phyloP scores from a whole-genome alignment of 108 stramenopile species.

The Stephanodiscus triporus region DNA sequence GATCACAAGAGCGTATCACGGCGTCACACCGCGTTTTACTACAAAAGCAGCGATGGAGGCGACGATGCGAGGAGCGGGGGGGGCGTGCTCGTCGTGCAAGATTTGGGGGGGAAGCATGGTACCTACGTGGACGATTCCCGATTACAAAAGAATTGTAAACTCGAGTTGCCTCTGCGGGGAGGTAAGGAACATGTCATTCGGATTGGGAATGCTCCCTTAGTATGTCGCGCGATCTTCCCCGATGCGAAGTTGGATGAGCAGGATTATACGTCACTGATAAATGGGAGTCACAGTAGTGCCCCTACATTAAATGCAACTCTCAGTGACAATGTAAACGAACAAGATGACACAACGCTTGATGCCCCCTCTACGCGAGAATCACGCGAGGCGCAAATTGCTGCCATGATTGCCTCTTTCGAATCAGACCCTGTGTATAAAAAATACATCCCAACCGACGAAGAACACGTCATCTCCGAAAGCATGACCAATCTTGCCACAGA shows the following conservation, averaged over 20 bases:
- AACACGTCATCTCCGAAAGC: slow-evolving; percentile 8
- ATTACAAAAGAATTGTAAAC: slow-evolving; percentile 45
- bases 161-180: slow-evolving; percentile 26
- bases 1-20: slow-evolving; percentile 71
- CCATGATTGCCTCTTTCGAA: slow-evolving; percentile 83
- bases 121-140: slow-evolving; percentile 50
- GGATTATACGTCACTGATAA: neutral
- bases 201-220: slow-evolving; percentile 46
- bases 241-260: slow-evolving; percentile 3
- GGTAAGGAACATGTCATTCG: slow-evolving; percentile 10
- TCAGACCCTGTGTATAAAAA: slow-evolving; percentile 59
- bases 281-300: slow-evolving; percentile 5
- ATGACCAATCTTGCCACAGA: neutral
- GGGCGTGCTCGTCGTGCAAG: slow-evolving; percentile 46
- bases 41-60: slow-evolving; percentile 14
- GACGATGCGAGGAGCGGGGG: neutral
- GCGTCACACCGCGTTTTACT: slow-evolving; percentile 64
- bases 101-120: slow-evolving; percentile 76
- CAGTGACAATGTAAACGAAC: neutral
- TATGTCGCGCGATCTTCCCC: slow-evolving; percentile 12
- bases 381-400: slow-evolving; percentile 84
- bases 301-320: neutral
- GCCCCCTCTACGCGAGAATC: slow-evolving; percentile 66
- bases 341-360: neutral
- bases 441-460: slow-evolving; percentile 41